These are phyloP conservation scores for Sclerotinia minor DNA, from an alignment of 2,329 filamentous ascomycete genomes.

Conservation along the genomic window DNA sequence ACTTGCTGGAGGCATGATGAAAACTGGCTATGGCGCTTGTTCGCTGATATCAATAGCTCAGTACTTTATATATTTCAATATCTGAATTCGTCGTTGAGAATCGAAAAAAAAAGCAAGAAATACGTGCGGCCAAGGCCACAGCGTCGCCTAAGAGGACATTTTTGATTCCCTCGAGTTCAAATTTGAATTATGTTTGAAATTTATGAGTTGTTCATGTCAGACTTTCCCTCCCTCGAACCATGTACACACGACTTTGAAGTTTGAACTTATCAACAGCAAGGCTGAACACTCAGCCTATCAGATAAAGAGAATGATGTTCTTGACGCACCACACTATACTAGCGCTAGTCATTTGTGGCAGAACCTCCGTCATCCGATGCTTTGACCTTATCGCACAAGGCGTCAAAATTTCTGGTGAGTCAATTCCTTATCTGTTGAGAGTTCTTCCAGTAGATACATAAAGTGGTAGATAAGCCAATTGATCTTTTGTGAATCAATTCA, in stretches of 20 bases:
- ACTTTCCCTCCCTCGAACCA: neutral
- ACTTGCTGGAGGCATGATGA: conserved; percentile 41
- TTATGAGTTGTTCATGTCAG: conserved; percentile 3
- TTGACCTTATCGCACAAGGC: conserved; percentile 17
- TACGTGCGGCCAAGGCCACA: conserved; percentile 39
- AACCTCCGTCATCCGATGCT: conserved; percentile 16
- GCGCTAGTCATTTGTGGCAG: conserved; percentile 17
- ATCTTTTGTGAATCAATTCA: conserved; percentile 7
- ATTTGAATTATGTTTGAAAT: neutral
- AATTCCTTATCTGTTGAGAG: conserved; percentile 4
- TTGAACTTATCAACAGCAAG: conserved; percentile 3
- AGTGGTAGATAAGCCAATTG: conserved; percentile 10
- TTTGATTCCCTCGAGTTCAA: neutral
- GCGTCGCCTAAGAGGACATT: conserved; percentile 4
- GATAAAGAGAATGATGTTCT: neutral
- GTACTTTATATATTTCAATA: conserved; percentile 19
- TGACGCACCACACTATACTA: neutral
- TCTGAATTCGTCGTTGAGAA: conserved; percentile 24
- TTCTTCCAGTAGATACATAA: conserved; percentile 3
- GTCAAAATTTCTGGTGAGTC: conserved; percentile 22
- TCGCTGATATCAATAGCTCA: conserved; percentile 9
- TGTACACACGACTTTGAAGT: neutral
- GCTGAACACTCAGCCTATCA: conserved; percentile 14
- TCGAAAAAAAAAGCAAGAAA: conserved; percentile 26
- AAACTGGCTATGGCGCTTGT: conserved; percentile 25